phyloP scores from a whole-genome alignment of 2,329 filamentous ascomycete genomes.

The Triangularia verruculosa region DNA sequence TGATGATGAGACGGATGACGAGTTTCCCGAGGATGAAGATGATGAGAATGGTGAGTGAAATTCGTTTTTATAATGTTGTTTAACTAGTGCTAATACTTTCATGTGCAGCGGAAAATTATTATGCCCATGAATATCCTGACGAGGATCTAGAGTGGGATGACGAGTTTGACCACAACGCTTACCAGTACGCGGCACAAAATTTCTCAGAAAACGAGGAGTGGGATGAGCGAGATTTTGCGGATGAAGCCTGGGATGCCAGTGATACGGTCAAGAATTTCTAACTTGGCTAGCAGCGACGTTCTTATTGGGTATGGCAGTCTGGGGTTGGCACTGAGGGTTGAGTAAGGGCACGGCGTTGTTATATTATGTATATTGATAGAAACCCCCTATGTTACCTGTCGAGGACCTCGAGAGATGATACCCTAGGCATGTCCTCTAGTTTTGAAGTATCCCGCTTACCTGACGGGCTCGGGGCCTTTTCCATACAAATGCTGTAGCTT shows the following conservation, averaged over 20 bases:
- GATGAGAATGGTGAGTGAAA: background rate
- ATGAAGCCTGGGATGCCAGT: conserved; percentile 15
- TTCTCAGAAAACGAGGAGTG: conserved; percentile 56
- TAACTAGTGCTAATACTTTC: conserved; percentile 2
- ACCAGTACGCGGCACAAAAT: conserved; percentile 52
- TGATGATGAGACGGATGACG: conserved; percentile 56
- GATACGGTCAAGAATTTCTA: background rate
- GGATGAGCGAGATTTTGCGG: conserved; percentile 31
- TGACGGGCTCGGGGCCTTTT: too few relatives aligned
- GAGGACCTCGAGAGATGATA: background rate
- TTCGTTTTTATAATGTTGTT: background rate
- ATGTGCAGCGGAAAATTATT: conserved; percentile 68
- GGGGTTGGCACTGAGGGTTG: background rate
- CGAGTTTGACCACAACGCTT: conserved; percentile 56
- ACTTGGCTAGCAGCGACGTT: background rate
- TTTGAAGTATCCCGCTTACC: too few relatives aligned
- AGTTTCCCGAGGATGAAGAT: background rate
- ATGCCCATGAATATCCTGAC: conserved; percentile 76
- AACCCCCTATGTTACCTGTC: background rate
- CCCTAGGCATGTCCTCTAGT: background rate
- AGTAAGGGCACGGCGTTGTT: too few relatives aligned
- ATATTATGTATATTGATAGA: background rate
- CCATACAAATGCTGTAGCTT: too few relatives aligned
- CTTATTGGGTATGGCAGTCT: background rate
- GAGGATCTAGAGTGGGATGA: conserved; percentile 74